These are phyloP conservation scores for Discostella pseudostelligera DNA, from an alignment of 108 stramenopile genomes.

Conservation along the genomic window DNA sequence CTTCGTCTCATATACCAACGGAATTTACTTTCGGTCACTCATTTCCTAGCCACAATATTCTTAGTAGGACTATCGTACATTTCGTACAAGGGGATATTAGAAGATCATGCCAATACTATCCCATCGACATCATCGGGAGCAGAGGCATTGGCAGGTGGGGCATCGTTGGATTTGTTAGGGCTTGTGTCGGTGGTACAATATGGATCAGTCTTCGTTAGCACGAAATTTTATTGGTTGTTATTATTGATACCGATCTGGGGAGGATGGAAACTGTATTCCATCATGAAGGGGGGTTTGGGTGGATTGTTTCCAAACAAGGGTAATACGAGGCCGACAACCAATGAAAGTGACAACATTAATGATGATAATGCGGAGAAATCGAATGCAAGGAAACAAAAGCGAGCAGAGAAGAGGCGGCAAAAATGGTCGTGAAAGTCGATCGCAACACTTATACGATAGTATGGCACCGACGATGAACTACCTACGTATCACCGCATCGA, in stretches of 20 bases:
- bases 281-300: no score
- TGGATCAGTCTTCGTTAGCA: conserved; percentile 39
- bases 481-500: no score
- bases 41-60: conserved; percentile 22
- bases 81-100: conserved; percentile 57
- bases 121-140: conserved; percentile 12
- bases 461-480: no score
- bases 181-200: conserved; percentile 52
- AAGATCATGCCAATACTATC: conserved; percentile 35
- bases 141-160: conserved; percentile 54
- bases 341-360: not conserved
- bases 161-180: conserved; percentile 57
- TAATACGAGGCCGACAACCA: no score
- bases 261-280: conserved; percentile 39
- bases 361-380: conserved; percentile 18
- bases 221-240: conserved; percentile 50
- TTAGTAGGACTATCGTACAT: conserved; percentile 35
- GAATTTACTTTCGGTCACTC: conserved; percentile 21
- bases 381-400: conserved; percentile 44
- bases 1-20: conserved; percentile 28
- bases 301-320: no score
- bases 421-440: conserved; percentile 41
- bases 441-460: no score
- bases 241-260: conserved; percentile 28
- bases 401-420: conserved; percentile 52